phyloP scores from a whole-genome alignment of 2,329 filamentous ascomycete genomes.

The Alternaria sp. region DNA sequence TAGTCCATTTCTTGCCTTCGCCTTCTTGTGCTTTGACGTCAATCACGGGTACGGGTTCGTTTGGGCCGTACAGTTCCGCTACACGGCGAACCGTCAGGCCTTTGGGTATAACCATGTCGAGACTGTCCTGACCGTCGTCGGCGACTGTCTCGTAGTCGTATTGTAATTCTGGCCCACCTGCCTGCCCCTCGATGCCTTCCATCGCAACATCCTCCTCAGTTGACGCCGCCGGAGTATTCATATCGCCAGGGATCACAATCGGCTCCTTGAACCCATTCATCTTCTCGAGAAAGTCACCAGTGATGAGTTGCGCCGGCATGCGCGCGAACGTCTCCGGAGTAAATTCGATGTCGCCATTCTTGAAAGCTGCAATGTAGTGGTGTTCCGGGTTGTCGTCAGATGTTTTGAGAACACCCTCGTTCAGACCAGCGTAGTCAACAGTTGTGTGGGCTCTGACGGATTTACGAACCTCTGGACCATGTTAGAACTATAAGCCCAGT shows the following conservation, averaged over 20 bases:
- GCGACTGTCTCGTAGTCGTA: slow-evolving; percentile 60
- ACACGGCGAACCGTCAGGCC: slow-evolving; percentile 70
- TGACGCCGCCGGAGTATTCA: slow-evolving; percentile 61
- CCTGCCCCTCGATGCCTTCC: slow-evolving; percentile 36
- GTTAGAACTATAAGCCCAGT: slow-evolving; percentile 41
- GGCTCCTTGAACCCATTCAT: slow-evolving; percentile 71
- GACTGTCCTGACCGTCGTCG: slow-evolving; percentile 70
- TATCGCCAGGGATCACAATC: slow-evolving; percentile 69
- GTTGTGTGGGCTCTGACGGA: slow-evolving; percentile 70
- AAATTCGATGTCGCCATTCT: slow-evolving; percentile 69
- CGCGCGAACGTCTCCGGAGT: slow-evolving; percentile 69
- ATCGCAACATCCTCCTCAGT: slow-evolving; percentile 7
- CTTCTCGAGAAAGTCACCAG: slow-evolving; percentile 69
- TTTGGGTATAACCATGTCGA: slow-evolving; percentile 74
- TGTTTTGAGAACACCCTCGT: slow-evolving; percentile 71
- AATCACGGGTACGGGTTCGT: slow-evolving; percentile 71
- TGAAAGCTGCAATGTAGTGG: slow-evolving; percentile 73
- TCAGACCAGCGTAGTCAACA: slow-evolving; percentile 73
- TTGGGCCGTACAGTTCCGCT: slow-evolving; percentile 69
- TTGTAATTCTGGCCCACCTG: slow-evolving; percentile 35
- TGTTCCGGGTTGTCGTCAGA: slow-evolving; percentile 71
- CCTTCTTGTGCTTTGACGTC: slow-evolving; percentile 75
- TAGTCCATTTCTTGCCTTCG: slow-evolving; percentile 70
- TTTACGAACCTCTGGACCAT: slow-evolving; percentile 64
- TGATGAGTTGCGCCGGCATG: slow-evolving; percentile 69